These are phyloP conservation scores for Leccinum barrowsii DNA, from an alignment of 768 basidiomycete genomes.

Conservation along the genomic window DNA sequence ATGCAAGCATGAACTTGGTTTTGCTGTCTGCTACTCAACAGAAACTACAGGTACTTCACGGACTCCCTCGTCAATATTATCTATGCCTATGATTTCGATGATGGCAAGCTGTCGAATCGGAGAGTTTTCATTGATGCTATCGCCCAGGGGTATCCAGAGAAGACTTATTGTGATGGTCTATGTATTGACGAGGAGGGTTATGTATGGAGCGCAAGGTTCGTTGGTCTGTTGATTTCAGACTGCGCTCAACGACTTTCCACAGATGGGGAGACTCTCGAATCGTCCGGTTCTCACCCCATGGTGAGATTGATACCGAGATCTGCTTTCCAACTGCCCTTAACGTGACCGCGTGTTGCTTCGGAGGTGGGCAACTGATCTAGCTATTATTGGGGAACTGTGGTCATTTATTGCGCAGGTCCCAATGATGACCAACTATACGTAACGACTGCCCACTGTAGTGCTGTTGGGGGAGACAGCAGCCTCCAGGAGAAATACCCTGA, in stretches of 20 bases:
- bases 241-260: neutral
- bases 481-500: conserved; percentile 31
- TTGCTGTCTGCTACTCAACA: conserved; percentile 8
- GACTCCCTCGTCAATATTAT: conserved; percentile 65
- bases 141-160: conserved; percentile 45
- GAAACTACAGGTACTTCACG: conserved; percentile 58
- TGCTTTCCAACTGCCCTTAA: conserved; percentile 59
- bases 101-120: conserved; percentile 54
- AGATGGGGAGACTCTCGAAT: conserved; percentile 67
- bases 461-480: conserved; percentile 50
- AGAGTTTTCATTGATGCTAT: conserved; percentile 57
- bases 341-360: conserved; percentile 68
- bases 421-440: conserved; percentile 63
- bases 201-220: conserved; percentile 58
- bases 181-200: conserved; percentile 62
- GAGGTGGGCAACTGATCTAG: conserved; percentile 26
- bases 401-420: conserved; percentile 38
- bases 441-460: conserved; percentile 51
- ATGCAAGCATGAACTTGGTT: conserved; percentile 13
- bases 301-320: conserved; percentile 53
- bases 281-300: conserved; percentile 51
- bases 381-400: conserved; percentile 2
- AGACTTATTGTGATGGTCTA: conserved; percentile 61
- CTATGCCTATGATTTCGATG: conserved; percentile 51
- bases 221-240: conserved; percentile 21